These are phyloP conservation scores for Pestalotiopsis sp. DNA, from an alignment of 2,329 filamentous ascomycete species.

Conservation along the genomic window DNA sequence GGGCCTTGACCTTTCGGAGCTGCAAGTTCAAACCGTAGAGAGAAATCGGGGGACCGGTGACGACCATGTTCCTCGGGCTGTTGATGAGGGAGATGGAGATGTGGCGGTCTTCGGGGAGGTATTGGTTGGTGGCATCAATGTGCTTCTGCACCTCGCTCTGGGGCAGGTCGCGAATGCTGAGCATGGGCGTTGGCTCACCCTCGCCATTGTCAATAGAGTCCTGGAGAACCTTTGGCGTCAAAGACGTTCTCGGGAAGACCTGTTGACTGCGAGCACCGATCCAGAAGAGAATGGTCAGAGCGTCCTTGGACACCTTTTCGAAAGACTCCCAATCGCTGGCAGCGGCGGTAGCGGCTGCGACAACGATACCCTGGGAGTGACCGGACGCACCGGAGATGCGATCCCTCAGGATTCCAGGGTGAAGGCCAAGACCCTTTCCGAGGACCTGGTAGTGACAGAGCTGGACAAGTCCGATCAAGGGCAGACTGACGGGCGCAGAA, in stretches of 20 bases:
- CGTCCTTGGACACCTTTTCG: constrained; percentile 75
- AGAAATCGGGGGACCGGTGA: constrained; percentile 93
- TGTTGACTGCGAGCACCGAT: constrained; percentile 97
- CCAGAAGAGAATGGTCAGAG: constrained; percentile 96
- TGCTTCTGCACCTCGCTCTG: constrained; percentile 90
- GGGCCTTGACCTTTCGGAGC: constrained; percentile 93
- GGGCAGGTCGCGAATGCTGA: constrained; percentile 93
- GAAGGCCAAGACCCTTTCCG: constrained; percentile 86
- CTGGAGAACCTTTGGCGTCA: constrained; percentile 87
- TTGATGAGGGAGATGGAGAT: constrained; percentile 96
- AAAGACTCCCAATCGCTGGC: constrained; percentile 94
- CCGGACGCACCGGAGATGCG: constrained; percentile 87
- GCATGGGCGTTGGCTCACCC: constrained; percentile 94
- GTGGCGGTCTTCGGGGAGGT: constrained; percentile 88
- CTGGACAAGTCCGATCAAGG: constrained; percentile 93
- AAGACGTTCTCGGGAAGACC: constrained; percentile 91
- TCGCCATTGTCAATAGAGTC: constrained; percentile 95
- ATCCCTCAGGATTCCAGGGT: constrained; percentile 86
- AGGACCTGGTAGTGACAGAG: constrained; percentile 94
- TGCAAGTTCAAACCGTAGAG: constrained; percentile 95
- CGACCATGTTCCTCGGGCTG: constrained; percentile 94
- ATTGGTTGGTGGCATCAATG: constrained; percentile 95
- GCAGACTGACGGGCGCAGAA: constrained; percentile 92
- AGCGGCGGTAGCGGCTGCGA: constrained; percentile 88
- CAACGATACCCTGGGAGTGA: constrained; percentile 95